Conservation (phyloP, 345 rosid species). For the Viola odorata region DNA sequence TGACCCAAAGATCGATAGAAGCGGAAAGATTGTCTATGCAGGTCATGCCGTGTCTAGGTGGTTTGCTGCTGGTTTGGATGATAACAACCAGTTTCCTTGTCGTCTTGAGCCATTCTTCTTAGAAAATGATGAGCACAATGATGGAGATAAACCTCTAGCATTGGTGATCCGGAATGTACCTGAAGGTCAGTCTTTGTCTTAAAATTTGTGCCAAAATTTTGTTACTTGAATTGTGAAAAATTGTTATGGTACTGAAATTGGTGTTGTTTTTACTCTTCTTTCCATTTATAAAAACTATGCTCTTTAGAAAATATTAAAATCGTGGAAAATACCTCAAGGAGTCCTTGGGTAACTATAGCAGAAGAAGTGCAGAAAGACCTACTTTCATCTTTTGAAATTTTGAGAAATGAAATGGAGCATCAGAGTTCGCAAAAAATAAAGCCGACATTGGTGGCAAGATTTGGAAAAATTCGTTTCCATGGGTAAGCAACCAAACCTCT, state of each 20-base stretch:
- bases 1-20: conserved; percentile 6
- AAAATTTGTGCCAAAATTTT: background rate
- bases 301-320: conserved; percentile 16
- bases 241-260: too few relatives aligned
- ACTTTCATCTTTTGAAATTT: conserved; percentile 28
- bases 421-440: conserved; percentile 20
- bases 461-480: conserved; percentile 45
- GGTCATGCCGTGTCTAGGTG: conserved; percentile 30
- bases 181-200: conserved; percentile 25
- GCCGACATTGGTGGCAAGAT: conserved; percentile 46
- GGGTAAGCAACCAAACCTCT: conserved; percentile 24
- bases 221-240: conserved; percentile 8
- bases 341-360: conserved; percentile 38
- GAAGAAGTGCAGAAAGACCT: conserved; percentile 46
- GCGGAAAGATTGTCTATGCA: conserved; percentile 34
- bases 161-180: conserved; percentile 26
- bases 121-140: conserved; percentile 20
- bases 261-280: too few relatives aligned
- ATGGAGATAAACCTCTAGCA: conserved; percentile 28
- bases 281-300: too few relatives aligned
- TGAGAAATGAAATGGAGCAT: conserved; percentile 24
- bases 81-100: conserved; percentile 29
- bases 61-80: conserved; percentile 44
- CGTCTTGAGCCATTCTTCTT: conserved; percentile 32
- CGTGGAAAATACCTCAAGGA: conserved; percentile 11